Conservation (phyloP, 257 asterid species). For the Osmanthus fragrans region DNA sequence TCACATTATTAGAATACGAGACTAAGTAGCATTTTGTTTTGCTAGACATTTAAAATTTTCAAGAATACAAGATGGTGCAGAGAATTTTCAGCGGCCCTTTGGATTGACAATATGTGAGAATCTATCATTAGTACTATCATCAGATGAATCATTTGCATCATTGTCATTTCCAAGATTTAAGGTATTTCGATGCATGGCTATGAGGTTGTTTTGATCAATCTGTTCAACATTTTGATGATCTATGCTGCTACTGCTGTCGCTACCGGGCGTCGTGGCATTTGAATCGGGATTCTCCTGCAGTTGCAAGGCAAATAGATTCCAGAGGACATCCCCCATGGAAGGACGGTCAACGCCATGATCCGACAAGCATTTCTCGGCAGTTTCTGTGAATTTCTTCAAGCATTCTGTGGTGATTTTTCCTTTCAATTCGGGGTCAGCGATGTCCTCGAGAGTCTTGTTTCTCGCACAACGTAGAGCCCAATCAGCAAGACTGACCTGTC, state of each 20-base stretch:
- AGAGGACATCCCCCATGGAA: constrained; percentile 77
- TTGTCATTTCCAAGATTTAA: constrained; percentile 62
- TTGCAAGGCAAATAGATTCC: constrained; percentile 72
- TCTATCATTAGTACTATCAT: constrained; percentile 30
- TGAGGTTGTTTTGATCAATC: constrained; percentile 50
- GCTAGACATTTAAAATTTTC: not conserved
- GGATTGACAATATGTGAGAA: constrained; percentile 72
- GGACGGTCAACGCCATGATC: constrained; percentile 77
- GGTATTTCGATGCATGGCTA: constrained; percentile 74
- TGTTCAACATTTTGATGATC: constrained; percentile 32
- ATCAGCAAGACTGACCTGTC: constrained; percentile 79
- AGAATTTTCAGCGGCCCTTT: constrained; percentile 53
- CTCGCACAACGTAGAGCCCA: constrained; percentile 67
- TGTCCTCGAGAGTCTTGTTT: constrained; percentile 56
- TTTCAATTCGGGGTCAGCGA: constrained; percentile 64
- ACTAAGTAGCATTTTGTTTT: not conserved
- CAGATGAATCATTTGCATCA: constrained; percentile 17
- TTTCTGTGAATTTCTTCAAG: constrained; percentile 59
- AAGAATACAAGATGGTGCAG: not conserved
- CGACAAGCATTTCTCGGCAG: constrained; percentile 74
- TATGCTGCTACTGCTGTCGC: constrained; percentile 10
- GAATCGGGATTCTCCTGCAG: constrained; percentile 45
- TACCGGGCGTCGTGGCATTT: constrained; percentile 1
- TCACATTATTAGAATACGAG: not conserved
- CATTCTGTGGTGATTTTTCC: constrained; percentile 62